A percentile compares a stretch with the other conserved stretches of the same genome.
These are phyloP conservation scores for Calendula officinalis DNA, from an alignment of 129 eudicot species.

Conservation along the genomic window DNA sequence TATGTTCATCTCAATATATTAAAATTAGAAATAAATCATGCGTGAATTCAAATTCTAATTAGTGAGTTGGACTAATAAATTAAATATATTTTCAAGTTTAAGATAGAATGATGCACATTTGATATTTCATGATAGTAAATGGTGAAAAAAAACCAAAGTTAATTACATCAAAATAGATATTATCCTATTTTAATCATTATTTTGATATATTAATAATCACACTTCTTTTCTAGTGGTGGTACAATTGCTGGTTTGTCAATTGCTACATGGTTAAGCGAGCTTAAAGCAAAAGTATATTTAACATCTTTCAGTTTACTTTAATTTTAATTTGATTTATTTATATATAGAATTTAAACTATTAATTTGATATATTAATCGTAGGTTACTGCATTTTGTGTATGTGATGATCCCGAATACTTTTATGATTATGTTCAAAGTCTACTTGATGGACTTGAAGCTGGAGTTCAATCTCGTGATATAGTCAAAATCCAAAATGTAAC, in stretches of 20 bases:
- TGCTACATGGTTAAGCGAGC: slow-evolving; percentile 73
- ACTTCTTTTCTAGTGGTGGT: slow-evolving; percentile 65
- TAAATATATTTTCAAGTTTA: too few relatives aligned
- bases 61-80: too few relatives aligned
- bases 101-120: too few relatives aligned
- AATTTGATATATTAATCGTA: slow-evolving; percentile 21
- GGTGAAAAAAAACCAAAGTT: too few relatives aligned
- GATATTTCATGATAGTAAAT: too few relatives aligned
- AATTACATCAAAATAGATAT: too few relatives aligned
- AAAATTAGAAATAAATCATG: too few relatives aligned
- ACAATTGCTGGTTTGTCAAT: slow-evolving; percentile 88
- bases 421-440: slow-evolving; percentile 77
- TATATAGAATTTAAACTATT: neutral
- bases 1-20: too few relatives aligned
- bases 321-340: neutral
- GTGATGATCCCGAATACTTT: slow-evolving; percentile 91
- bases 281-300: slow-evolving; percentile 72
- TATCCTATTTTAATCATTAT: neutral
- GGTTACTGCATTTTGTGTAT: slow-evolving; percentile 83
- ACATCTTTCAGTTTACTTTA: slow-evolving; percentile 4
- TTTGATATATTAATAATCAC: neutral
- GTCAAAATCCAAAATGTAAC: slow-evolving; percentile 67
- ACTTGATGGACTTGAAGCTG: slow-evolving; percentile 81
- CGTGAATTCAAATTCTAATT: too few relatives aligned
- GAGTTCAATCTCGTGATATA: slow-evolving; percentile 71